Percentiles rank a stretch among this genome's conserved stretches.
phyloP scores from a whole-genome alignment of 176 grass and related monocot genomes.

The Musa schizocarpa region DNA sequence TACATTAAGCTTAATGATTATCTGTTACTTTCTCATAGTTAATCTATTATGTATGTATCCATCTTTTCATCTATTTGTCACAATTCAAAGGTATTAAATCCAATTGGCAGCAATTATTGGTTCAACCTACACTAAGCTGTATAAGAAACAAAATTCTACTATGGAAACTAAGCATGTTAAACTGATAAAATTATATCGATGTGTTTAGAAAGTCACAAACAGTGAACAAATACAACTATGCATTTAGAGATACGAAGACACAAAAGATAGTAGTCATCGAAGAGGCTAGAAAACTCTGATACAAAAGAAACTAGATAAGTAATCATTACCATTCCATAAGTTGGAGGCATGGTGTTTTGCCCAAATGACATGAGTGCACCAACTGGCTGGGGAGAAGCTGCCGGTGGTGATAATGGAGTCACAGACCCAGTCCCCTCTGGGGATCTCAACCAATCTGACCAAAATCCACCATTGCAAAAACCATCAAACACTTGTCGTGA shows the following conservation, averaged over 20 bases:
- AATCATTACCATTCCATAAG: conserved; percentile 53
- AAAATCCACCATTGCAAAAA: conserved; percentile 11
- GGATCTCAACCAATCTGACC: conserved; percentile 61
- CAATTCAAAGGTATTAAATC: not conserved
- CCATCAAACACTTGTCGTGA: conserved; percentile 13
- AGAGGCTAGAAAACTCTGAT: not conserved
- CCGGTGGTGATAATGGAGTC: conserved; percentile 26
- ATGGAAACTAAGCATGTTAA: not conserved
- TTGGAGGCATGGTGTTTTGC: conserved; percentile 36
- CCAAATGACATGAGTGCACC: conserved; percentile 47
- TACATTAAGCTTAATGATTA: not conserved
- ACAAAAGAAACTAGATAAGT: not conserved
- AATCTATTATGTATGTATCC: not conserved
- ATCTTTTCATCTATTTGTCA: not conserved
- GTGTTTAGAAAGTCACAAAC: not conserved
- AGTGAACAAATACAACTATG: not conserved
- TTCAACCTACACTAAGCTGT: not conserved
- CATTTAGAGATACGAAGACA: not conserved
- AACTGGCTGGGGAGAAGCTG: conserved; percentile 40
- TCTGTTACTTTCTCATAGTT: not conserved
- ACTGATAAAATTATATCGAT: not conserved
- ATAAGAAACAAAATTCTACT: not conserved
- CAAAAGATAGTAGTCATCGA: conserved; percentile 3
- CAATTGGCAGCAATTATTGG: not conserved
- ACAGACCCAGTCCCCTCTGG: conserved; percentile 21